phyloP scores from a whole-genome alignment of 768 basidiomycete species.

The Lentinus brumalis region DNA sequence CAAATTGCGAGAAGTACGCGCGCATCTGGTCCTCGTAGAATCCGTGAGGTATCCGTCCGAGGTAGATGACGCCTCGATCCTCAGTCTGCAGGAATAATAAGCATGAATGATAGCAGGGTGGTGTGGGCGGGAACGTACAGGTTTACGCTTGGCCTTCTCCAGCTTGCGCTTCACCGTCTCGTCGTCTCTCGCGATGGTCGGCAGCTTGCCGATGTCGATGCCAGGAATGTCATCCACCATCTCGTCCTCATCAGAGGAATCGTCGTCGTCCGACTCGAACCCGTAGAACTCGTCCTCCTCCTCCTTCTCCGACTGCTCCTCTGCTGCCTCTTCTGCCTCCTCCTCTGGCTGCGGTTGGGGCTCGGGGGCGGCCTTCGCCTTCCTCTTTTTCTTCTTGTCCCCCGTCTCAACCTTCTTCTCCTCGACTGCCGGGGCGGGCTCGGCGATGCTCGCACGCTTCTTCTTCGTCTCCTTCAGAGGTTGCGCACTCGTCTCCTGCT shows the following conservation, averaged over 20 bases:
- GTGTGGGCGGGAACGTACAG: slow-evolving; percentile 47
- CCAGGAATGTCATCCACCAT: slow-evolving; percentile 52
- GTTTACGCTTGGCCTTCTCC: slow-evolving; percentile 57
- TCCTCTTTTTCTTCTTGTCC: slow-evolving; percentile 9
- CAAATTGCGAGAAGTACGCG: slow-evolving; percentile 94
- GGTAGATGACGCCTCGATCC: slow-evolving; percentile 82
- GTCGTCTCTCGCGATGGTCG: slow-evolving; percentile 89
- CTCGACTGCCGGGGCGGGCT: slow-evolving; percentile 12
- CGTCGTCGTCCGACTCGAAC: slow-evolving; percentile 74
- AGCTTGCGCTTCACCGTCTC: slow-evolving; percentile 64
- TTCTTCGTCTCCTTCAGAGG: slow-evolving; percentile 6
- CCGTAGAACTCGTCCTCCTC: slow-evolving; percentile 61
- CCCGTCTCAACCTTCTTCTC: slow-evolving; percentile 15
- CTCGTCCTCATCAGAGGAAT: slow-evolving; percentile 75
- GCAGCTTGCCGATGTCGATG: slow-evolving; percentile 73
- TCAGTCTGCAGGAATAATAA: slow-evolving; percentile 42
- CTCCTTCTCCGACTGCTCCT: slow-evolving; percentile 12
- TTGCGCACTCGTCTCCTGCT: slow-evolving; percentile 5
- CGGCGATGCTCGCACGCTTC: slow-evolving; percentile 1
- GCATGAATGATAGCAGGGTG: not conserved
- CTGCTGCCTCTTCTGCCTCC: slow-evolving; percentile 12
- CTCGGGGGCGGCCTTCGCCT: slow-evolving; percentile 13
- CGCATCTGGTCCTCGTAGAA: slow-evolving; percentile 96
- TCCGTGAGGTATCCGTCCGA: slow-evolving; percentile 93
- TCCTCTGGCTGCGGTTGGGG: slow-evolving; percentile 12